These are phyloP conservation scores for Trypanosoma platydactyli DNA, from an alignment of 208 protist genomes.

Conservation along the genomic window DNA sequence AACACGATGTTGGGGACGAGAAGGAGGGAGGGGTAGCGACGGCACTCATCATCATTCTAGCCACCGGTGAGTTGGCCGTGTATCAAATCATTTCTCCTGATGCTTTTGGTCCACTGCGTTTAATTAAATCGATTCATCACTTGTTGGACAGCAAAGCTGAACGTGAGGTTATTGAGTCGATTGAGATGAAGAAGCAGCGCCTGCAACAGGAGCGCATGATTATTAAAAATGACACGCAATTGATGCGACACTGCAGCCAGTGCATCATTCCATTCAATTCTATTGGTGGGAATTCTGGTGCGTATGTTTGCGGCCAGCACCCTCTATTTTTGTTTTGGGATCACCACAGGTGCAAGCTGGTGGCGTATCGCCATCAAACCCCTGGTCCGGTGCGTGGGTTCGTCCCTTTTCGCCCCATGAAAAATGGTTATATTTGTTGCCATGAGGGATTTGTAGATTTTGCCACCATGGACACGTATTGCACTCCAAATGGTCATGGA, in stretches of 20 bases:
- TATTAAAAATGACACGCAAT: slow-evolving; percentile 59
- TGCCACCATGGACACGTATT: slow-evolving; percentile 63
- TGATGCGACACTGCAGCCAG: slow-evolving; percentile 63
- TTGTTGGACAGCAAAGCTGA: slow-evolving; percentile 73
- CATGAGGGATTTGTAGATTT: slow-evolving; percentile 81
- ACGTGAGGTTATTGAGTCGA: slow-evolving; percentile 71
- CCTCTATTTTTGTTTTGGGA: slow-evolving; percentile 81
- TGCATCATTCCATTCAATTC: slow-evolving; percentile 58
- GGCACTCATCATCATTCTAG: slow-evolving; percentile 58
- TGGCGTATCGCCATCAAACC: slow-evolving; percentile 58
- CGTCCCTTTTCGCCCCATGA: slow-evolving; percentile 59
- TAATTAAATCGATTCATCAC: slow-evolving; percentile 76
- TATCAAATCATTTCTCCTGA: slow-evolving; percentile 54
- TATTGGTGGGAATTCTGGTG: slow-evolving; percentile 49
- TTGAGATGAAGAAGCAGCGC: slow-evolving; percentile 69
- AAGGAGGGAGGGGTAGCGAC: slow-evolving; percentile 5
- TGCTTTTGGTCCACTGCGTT: slow-evolving; percentile 43
- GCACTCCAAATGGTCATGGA: slow-evolving; percentile 37
- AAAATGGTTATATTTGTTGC: slow-evolving; percentile 77
- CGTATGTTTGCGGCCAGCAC: slow-evolving; percentile 86
- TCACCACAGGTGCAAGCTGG: slow-evolving; percentile 46
- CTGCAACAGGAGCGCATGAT: slow-evolving; percentile 54
- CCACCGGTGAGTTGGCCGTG: slow-evolving; percentile 73
- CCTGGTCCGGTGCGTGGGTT: slow-evolving; percentile 70
- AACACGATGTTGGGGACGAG: too few relatives aligned